Evolutionary conservation across 140 eudicot species (phyloP).

Genomic region (Erigeron philadelphicus): DNA sequence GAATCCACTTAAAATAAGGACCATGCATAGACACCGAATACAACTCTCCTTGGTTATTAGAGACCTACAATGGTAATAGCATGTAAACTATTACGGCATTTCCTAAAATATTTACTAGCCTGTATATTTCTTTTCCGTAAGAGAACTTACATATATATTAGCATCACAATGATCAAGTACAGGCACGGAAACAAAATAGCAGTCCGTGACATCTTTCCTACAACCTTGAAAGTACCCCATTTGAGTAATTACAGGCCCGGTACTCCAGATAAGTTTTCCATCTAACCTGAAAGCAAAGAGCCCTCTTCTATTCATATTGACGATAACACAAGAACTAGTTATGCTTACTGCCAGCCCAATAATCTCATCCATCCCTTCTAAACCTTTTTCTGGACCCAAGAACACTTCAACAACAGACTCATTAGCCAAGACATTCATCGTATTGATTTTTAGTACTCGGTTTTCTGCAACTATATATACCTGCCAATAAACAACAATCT

Average conservation of each 20-base stretch:
- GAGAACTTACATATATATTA: slow-evolving; percentile 62
- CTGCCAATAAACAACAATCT: slow-evolving; percentile 38
- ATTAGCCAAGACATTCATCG: slow-evolving; percentile 31
- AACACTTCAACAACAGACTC: slow-evolving; percentile 56
- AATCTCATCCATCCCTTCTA: slow-evolving; percentile 45
- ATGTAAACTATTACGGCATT: not conserved
- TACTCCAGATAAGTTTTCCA: slow-evolving; percentile 66
- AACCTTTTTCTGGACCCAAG: slow-evolving; percentile 54
- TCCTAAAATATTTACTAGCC: not conserved
- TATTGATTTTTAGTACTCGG: slow-evolving; percentile 50
- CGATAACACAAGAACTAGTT: slow-evolving; percentile 48
- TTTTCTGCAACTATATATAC: slow-evolving; percentile 77
- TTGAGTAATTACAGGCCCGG: slow-evolving; percentile 51
- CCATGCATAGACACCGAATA: slow-evolving; percentile 59
- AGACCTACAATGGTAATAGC: slow-evolving; percentile 39
- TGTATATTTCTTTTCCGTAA: not conserved
- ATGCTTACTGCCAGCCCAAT: slow-evolving; percentile 67
- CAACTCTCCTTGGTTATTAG: slow-evolving; percentile 74
- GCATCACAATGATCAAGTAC: slow-evolving; percentile 86
- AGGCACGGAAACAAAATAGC: slow-evolving; percentile 67
- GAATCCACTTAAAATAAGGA: slow-evolving; percentile 83
- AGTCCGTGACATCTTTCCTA: slow-evolving; percentile 47
- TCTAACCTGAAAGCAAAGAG: slow-evolving; percentile 58
- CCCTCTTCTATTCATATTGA: slow-evolving; percentile 58
- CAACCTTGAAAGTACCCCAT: slow-evolving; percentile 79